Evolutionary conservation across 768 basidiomycete species (phyloP).

Genomic region (Suillus placidus): DNA sequence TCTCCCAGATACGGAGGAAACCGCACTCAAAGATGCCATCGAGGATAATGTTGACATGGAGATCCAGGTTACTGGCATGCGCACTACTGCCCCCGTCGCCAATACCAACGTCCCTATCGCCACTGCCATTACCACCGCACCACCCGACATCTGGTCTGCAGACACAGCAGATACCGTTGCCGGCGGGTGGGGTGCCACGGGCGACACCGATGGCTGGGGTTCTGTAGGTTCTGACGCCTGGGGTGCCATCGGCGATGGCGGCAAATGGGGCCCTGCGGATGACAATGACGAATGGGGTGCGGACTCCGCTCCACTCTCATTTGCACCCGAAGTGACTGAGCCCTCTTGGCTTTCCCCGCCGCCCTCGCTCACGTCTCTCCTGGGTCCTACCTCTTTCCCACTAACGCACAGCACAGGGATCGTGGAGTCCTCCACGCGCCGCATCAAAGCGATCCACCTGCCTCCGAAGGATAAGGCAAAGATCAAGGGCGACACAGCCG

Average conservation of each 20-base stretch:
- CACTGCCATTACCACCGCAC: background rate
- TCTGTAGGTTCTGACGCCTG: conserved; percentile 11
- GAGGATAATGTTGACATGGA: conserved; percentile 31
- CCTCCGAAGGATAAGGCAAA: conserved; percentile 33
- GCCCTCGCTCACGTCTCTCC: conserved; percentile 38
- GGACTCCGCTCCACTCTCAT: conserved; percentile 7
- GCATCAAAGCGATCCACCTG: conserved; percentile 49
- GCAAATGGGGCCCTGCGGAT: conserved; percentile 16
- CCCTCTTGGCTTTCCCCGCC: conserved; percentile 29
- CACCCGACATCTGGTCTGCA: conserved; percentile 6
- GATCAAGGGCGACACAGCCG: conserved; percentile 11
- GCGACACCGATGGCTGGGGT: conserved; percentile 8
- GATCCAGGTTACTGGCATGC: conserved; percentile 13
- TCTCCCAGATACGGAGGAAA: conserved; percentile 30
- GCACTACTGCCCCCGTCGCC: conserved; percentile 1
- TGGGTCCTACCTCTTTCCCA: conserved; percentile 62
- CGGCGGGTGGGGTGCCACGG: conserved; percentile 18
- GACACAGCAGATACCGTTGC: conserved; percentile 6
- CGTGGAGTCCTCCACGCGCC: conserved; percentile 66
- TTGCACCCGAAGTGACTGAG: conserved; percentile 19
- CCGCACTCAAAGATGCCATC: conserved; percentile 28
- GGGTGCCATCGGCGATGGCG: conserved; percentile 13
- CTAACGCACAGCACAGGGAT: conserved; percentile 65
- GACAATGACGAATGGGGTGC: conserved; percentile 17
- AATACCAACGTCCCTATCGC: background rate